phyloP scores from a whole-genome alignment of 2,329 filamentous ascomycete genomes.

The Arthrobotrys conoides region DNA sequence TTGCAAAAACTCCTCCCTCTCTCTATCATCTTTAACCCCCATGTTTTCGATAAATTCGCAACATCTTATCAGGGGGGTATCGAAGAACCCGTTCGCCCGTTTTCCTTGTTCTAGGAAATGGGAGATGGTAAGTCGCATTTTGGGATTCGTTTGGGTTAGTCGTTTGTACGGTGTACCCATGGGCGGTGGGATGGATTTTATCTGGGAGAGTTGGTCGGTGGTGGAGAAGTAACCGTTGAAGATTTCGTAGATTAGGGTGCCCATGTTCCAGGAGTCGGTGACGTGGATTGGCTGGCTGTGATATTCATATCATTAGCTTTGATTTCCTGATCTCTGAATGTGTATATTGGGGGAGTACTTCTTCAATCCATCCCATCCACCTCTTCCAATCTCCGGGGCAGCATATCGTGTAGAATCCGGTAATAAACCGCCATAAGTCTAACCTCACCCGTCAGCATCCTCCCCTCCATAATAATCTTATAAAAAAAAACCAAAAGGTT shows the following conservation, averaged over 20 bases:
- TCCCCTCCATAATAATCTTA: too few relatives aligned
- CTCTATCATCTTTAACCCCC: conserved; percentile 85
- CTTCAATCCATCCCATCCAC: conserved; percentile 93
- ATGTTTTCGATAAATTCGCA: conserved; percentile 94
- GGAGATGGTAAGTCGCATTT: conserved; percentile 84
- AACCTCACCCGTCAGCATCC: neutral
- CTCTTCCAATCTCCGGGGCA: conserved; percentile 85
- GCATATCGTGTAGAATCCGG: conserved; percentile 88
- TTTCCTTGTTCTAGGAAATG: conserved; percentile 92
- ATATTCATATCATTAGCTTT: neutral
- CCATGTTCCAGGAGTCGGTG: conserved; percentile 89
- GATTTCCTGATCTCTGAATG: neutral
- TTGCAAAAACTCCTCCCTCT: conserved; percentile 86
- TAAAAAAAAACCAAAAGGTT: neutral
- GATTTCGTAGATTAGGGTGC: conserved; percentile 86
- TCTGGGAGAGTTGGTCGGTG: conserved; percentile 84
- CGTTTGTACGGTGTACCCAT: conserved; percentile 95
- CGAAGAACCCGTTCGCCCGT: conserved; percentile 87
- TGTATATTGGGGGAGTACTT: conserved; percentile 76
- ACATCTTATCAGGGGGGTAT: conserved; percentile 90
- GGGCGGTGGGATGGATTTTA: conserved; percentile 84
- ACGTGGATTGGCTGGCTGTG: conserved; percentile 68
- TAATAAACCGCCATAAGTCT: conserved; percentile 88
- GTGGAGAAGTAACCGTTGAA: conserved; percentile 88
- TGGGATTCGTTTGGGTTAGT: conserved; percentile 88